phyloP scores from a whole-genome alignment of 345 rosid species.

The Gossypium longicalyx region DNA sequence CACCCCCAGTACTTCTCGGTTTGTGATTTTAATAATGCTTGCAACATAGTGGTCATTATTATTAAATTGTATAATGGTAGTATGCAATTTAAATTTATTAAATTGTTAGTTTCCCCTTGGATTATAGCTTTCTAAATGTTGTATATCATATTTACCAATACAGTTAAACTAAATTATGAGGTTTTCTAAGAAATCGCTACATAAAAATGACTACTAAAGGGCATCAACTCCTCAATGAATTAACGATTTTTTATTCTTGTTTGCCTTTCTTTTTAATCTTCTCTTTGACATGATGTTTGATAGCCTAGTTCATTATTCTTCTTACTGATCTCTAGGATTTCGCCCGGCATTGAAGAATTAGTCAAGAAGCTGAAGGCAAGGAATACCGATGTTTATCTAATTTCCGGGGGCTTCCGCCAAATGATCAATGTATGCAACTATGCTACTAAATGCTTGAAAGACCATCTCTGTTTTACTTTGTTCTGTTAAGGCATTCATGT shows the following conservation, averaged over 20 bases:
- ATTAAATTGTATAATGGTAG: neutral
- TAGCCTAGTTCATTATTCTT: neutral
- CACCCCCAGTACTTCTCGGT: neutral
- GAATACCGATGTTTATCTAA: constrained; percentile 59
- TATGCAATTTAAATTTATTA: neutral
- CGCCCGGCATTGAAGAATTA: constrained; percentile 78
- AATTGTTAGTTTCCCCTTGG: neutral
- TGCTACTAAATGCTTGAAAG: constrained; percentile 16
- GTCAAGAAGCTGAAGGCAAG: constrained; percentile 69
- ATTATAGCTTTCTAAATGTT: neutral
- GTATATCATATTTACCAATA: neutral
- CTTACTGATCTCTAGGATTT: constrained; percentile 47
- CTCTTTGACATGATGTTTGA: neutral
- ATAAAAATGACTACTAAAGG: neutral
- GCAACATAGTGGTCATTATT: neutral
- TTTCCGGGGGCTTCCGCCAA: constrained; percentile 95
- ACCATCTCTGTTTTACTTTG: constrained; percentile 5
- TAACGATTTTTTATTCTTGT: neutral
- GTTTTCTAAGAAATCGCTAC: neutral
- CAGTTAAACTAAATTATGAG: neutral
- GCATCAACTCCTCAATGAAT: neutral
- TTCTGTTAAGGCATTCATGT: neutral
- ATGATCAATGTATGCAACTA: constrained; percentile 78
- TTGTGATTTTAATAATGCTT: neutral
- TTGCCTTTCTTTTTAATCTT: neutral